Evolutionary conservation across 108 stramenopile genomes (phyloP).

Genomic region (Hondaea fermentalgiana): DNA sequence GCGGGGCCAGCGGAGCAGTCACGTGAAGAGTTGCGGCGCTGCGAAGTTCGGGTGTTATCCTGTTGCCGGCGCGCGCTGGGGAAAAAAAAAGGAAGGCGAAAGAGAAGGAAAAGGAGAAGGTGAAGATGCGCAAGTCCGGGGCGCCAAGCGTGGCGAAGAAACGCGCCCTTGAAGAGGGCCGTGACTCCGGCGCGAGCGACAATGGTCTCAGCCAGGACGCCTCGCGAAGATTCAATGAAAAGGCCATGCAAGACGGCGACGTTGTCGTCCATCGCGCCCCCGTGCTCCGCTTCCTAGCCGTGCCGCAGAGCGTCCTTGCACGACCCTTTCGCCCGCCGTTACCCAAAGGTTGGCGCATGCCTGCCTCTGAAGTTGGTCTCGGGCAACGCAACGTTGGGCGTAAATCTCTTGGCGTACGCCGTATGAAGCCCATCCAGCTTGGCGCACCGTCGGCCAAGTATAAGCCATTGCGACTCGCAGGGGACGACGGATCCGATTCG

Average conservation of each 20-base stretch:
- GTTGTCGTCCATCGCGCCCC: conserved; percentile 7
- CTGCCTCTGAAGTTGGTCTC: not conserved
- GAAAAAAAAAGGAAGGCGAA: too few relatives aligned
- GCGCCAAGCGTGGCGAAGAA: too few relatives aligned
- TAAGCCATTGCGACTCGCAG: not conserved
- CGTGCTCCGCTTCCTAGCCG: not conserved
- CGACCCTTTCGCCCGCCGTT: not conserved
- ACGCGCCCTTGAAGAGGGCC: too few relatives aligned
- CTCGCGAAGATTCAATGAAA: not conserved
- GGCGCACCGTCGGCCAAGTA: not conserved
- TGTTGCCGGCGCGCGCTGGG: too few relatives aligned
- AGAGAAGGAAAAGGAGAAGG: too few relatives aligned
- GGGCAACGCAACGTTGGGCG: not conserved
- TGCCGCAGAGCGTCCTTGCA: not conserved
- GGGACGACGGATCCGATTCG: not conserved
- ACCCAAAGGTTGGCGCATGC: conserved; percentile 4
- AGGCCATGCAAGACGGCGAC: not conserved
- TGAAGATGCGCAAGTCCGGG: too few relatives aligned
- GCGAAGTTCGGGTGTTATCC: too few relatives aligned
- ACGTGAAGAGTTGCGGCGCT: too few relatives aligned
- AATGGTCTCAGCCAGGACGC: not conserved
- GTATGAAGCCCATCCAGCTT: not conserved
- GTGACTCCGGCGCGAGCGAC: not conserved
- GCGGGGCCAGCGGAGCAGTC: too few relatives aligned
- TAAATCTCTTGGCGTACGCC: not conserved